These are phyloP conservation scores for Wakefieldia striispora DNA, from an alignment of 768 basidiomycete species.

Conservation along the genomic window DNA sequence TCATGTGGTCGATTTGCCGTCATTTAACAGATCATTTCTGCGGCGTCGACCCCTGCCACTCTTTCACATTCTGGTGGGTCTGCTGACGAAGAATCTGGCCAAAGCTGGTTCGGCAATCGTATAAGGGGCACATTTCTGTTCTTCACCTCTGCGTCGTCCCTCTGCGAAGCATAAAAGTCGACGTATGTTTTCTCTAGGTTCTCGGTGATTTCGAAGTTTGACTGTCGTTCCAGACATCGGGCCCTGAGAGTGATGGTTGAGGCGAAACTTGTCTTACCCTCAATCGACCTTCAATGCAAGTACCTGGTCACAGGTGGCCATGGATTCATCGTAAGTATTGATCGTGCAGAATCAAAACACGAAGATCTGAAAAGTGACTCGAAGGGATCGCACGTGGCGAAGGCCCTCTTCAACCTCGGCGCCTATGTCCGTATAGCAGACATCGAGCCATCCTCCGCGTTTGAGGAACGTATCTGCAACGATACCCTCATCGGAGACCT, in stretches of 20 bases:
- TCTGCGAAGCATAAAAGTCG: too few relatives aligned
- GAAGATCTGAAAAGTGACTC: background rate
- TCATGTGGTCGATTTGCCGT: background rate
- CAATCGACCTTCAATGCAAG: conserved; percentile 2
- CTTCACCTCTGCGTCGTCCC: too few relatives aligned
- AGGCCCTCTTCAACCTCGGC: conserved; percentile 33
- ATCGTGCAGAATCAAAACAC: background rate
- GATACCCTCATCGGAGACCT: conserved; percentile 47
- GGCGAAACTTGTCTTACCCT: too few relatives aligned
- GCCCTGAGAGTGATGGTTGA: too few relatives aligned
- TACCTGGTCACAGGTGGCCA: conserved; percentile 49
- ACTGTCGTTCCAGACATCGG: too few relatives aligned
- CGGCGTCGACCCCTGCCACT: too few relatives aligned
- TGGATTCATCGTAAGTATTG: conserved; percentile 50
- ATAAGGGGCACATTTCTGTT: too few relatives aligned
- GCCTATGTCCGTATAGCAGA: conserved; percentile 45
- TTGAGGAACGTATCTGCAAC: conserved; percentile 24
- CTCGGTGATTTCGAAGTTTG: too few relatives aligned
- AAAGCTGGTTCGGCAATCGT: too few relatives aligned
- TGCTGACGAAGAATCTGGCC: too few relatives aligned
- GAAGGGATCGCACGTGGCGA: conserved; percentile 53
- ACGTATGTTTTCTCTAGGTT: too few relatives aligned
- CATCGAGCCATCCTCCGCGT: conserved; percentile 25
- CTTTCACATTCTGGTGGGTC: too few relatives aligned
- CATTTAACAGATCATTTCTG: background rate